Conservation (phyloP, 148 eudicot genomes). For the Heliosperma pusillum region DNA sequence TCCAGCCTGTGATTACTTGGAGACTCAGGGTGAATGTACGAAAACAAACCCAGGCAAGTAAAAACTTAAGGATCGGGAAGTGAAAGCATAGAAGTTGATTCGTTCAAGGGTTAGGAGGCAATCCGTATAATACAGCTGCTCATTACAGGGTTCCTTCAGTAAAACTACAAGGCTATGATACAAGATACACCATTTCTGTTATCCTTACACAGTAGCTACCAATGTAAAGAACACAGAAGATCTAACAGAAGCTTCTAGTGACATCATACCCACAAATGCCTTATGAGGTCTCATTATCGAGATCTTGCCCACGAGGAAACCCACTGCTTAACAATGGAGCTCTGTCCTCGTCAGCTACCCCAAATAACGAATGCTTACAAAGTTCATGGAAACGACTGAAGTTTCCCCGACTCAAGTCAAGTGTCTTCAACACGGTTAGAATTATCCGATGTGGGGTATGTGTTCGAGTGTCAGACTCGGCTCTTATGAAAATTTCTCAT, state of each 20-base stretch:
- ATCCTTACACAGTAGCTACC: background rate
- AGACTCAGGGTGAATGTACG: background rate
- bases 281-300: background rate
- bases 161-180: background rate
- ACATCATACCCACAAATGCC: constrained; percentile 1
- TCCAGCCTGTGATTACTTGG: background rate
- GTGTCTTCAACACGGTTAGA: background rate
- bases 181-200: constrained; percentile 1
- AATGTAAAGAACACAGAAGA: constrained; percentile 7
- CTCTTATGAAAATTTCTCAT: background rate
- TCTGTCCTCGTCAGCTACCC: background rate
- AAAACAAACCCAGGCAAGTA: background rate
- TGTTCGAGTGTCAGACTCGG: background rate
- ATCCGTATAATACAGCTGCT: constrained; percentile 3
- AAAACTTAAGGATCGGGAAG: background rate
- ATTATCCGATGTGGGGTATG: background rate
- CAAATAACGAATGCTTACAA: constrained; percentile 7
- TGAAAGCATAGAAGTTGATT: background rate
- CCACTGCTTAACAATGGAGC: background rate
- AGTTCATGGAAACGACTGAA: background rate
- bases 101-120: background rate
- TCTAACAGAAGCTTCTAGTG: background rate
- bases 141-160: constrained; percentile 1
- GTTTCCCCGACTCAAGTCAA: constrained; percentile 8
- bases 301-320: background rate